Base-by-base conservation (phyloP, 1,284 basidiomycete genomes). In the Ceratobasidium sp. region DNA sequence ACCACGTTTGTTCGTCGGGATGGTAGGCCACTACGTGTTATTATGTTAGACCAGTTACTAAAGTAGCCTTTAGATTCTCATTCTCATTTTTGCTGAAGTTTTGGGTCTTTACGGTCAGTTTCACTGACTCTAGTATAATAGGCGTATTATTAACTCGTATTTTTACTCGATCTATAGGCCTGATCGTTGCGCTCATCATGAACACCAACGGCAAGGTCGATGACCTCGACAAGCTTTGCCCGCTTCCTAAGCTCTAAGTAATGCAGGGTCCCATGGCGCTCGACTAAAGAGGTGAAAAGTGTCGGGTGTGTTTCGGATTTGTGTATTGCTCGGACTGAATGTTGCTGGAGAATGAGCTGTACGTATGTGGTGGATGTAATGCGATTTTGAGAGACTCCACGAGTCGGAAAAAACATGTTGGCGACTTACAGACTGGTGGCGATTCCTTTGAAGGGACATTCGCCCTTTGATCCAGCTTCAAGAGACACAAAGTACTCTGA, bases 121-220 rank as follows among this genome's bases (percentile, higher is more conserved):
- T 31, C n/a, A 0, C 7, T 17, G n/a, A 8, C 17, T 65, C 39
- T 33, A 56, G 67, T 58, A 31, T 15, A 60, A 49, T 67, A n/a
- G 39, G 51, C 37, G 4, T 26, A 47, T 8, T 61, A 49, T 77
- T 0, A 53, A 65, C 0, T 65, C 39, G n/a, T 71, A 67, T 65
- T n/a, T 3, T n/a, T 15, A n/a, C 7, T n/a, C n/a, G 7, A 51
- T 64, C 42, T 77, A 49, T 73, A 90, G 89, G 90, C 78, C 89
- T 96, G 77, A 96, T 96, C 81, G 94, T 96, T 79, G 94, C 94
- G 31, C 89, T 96, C 56, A 94, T 96, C 85, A 93, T 96, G 90
- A 94, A 95, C 86, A 91, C 91, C 42, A 75, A 49, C 60, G 77
- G 73, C 42, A 78, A 78, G 49, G 71, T 75, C 61, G 60, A 75